Percentiles rank a stretch among this genome's conserved stretches.
Evolutionary conservation across 1,284 basidiomycete species (phyloP).

Genomic region (Trichosporon sp.): DNA sequence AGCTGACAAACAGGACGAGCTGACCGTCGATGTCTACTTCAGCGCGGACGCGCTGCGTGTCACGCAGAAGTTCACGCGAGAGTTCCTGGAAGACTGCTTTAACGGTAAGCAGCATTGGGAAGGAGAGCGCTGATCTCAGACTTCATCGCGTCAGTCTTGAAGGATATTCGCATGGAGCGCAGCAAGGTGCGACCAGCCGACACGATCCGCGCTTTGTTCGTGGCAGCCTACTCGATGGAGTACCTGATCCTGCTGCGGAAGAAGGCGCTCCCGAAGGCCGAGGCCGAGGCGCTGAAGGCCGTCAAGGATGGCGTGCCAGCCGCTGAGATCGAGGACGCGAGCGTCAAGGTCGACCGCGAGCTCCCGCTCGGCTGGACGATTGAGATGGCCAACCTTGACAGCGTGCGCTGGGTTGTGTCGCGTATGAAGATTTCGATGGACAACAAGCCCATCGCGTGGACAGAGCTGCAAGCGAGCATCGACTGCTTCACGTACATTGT

Average conservation of each 20-base stretch:
- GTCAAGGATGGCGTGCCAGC: constrained; percentile 5
- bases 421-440: constrained; percentile 84
- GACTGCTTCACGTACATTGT: constrained; percentile 83
- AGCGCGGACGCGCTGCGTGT: constrained; percentile 63
- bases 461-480: constrained; percentile 88
- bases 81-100: constrained; percentile 75
- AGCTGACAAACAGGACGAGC: constrained; percentile 51
- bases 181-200: constrained; percentile 86
- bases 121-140: constrained; percentile 52
- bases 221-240: constrained; percentile 82
- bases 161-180: constrained; percentile 85
- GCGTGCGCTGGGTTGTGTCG: constrained; percentile 80
- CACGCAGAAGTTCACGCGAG: constrained; percentile 63
- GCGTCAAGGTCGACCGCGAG: constrained; percentile 33
- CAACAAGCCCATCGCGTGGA: constrained; percentile 88
- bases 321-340: constrained; percentile 25
- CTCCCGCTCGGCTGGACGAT: constrained; percentile 68
- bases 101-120: constrained; percentile 61
- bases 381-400: constrained; percentile 75
- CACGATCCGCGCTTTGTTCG: constrained; percentile 73
- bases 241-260: constrained; percentile 65
- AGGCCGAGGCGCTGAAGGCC: constrained; percentile 11
- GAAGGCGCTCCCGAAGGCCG: constrained; percentile 14
- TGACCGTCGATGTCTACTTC: constrained; percentile 51
- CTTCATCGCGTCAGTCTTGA: constrained; percentile 75